Evolutionary conservation across 2,329 filamentous ascomycete species (phyloP).

Genomic region (Exophiala aquamarina): DNA sequence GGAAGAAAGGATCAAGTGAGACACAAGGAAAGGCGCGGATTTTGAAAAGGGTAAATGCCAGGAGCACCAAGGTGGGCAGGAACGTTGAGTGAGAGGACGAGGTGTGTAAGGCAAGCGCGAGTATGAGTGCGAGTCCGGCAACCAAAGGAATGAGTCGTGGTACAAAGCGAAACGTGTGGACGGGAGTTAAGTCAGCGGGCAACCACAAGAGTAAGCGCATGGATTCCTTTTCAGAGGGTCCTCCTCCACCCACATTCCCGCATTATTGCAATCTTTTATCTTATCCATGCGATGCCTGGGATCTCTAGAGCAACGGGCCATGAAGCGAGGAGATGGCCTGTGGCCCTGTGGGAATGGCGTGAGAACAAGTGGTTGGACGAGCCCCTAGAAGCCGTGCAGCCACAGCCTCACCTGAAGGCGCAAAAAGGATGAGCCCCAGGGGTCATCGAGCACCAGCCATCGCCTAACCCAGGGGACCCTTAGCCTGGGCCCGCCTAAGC

Average conservation of each 20-base stretch:
- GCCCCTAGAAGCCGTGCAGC: neutral
- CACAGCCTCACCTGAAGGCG: conserved; percentile 8
- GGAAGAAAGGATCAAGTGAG: conserved; percentile 7
- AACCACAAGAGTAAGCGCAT: too few species aligned
- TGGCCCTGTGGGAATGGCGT: neutral
- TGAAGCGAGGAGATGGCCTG: conserved; percentile 2
- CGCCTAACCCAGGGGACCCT: neutral
- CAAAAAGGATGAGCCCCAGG: too few species aligned
- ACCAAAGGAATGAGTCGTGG: neutral
- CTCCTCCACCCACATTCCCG: too few species aligned
- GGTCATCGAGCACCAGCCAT: conserved; percentile 10
- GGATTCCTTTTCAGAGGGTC: too few species aligned
- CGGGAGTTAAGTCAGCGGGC: too few species aligned
- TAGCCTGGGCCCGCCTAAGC: too few species aligned
- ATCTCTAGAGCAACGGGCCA: conserved; percentile 1
- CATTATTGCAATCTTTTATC: neutral
- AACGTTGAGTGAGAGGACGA: too few species aligned
- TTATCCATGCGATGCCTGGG: neutral
- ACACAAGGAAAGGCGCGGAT: neutral
- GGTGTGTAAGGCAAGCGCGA: too few species aligned
- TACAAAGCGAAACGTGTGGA: too few species aligned
- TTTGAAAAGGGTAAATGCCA: too few species aligned
- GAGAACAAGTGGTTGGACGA: conserved; percentile 1
- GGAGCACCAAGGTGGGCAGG: too few species aligned
- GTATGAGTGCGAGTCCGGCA: conserved; percentile 3